Evolutionary conservation across 179 eudicot genomes (phyloP).

Genomic region (Beta lomatogona): DNA sequence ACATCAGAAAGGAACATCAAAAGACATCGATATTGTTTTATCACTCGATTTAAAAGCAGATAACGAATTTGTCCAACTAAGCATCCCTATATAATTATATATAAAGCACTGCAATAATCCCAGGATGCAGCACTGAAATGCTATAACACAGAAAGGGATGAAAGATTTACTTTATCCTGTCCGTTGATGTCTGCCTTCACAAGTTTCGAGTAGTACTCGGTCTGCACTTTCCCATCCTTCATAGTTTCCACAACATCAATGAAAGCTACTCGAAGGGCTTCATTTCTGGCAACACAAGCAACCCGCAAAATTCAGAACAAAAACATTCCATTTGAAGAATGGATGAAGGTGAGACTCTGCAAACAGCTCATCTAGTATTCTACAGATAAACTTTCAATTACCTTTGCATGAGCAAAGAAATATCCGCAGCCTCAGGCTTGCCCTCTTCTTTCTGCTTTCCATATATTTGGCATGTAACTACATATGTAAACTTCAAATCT

Average conservation of each 20-base stretch:
- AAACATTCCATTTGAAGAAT: slow-evolving; percentile 4
- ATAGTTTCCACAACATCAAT: slow-evolving; percentile 88
- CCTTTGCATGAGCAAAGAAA: slow-evolving; percentile 96
- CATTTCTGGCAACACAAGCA: slow-evolving; percentile 53
- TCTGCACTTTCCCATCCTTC: slow-evolving; percentile 80
- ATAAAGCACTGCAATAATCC: neutral
- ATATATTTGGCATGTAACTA: slow-evolving; percentile 96
- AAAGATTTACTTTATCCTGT: slow-evolving; percentile 74
- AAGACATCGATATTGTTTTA: no score
- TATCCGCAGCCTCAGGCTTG: slow-evolving; percentile 96
- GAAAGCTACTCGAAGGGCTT: slow-evolving; percentile 97
- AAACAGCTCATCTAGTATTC: neutral
- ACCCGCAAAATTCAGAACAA: slow-evolving; percentile 1
- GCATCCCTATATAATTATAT: neutral
- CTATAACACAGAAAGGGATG: neutral
- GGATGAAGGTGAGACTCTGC: neutral
- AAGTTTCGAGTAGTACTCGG: slow-evolving; percentile 87
- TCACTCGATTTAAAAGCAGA: neutral
- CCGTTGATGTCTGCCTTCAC: slow-evolving; percentile 95
- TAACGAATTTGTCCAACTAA: neutral
- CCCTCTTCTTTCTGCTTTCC: slow-evolving; percentile 98
- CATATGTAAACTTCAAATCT: slow-evolving; percentile 95
- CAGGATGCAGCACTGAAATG: neutral
- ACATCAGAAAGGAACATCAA: no score
- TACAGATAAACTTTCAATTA: slow-evolving; percentile 16